phyloP scores from a whole-genome alignment of 2,329 filamentous ascomycete species.

The Epichloe brachyelytri region DNA sequence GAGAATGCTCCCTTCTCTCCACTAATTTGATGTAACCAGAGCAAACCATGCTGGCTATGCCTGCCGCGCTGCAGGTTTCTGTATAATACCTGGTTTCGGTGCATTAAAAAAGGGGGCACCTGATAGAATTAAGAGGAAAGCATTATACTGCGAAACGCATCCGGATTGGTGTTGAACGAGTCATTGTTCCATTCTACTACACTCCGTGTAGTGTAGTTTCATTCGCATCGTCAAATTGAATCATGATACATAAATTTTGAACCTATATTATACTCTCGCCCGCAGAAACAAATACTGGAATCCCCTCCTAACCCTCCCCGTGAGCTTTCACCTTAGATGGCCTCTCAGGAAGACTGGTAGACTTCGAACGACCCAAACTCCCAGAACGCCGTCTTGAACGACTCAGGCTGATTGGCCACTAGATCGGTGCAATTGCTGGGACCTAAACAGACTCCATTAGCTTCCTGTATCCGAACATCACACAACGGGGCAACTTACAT shows the following conservation, averaged over 20 bases:
- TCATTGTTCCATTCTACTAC: too few relatives aligned
- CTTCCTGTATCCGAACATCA: not conserved
- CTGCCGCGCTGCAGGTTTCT: not conserved
- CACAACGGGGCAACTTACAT: slow-evolving; percentile 17
- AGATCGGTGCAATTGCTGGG: slow-evolving; percentile 43
- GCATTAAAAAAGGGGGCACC: not conserved
- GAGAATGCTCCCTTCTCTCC: not conserved
- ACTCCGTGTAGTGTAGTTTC: too few relatives aligned
- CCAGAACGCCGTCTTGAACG: slow-evolving; percentile 50
- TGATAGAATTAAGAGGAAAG: not conserved
- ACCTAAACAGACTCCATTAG: slow-evolving; percentile 20
- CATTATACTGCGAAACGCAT: not conserved
- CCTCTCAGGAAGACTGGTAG: slow-evolving; percentile 25
- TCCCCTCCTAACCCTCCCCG: too few relatives aligned
- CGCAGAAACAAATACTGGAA: too few relatives aligned
- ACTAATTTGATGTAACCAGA: not conserved
- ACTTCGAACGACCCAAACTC: slow-evolving; percentile 49
- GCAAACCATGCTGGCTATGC: not conserved
- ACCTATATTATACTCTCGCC: too few relatives aligned
- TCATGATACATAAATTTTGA: too few relatives aligned
- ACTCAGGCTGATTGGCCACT: slow-evolving; percentile 42
- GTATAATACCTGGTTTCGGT: not conserved
- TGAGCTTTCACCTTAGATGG: too few relatives aligned
- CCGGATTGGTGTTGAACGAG: too few relatives aligned
- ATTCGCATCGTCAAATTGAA: too few relatives aligned